These are phyloP conservation scores for Termitomyces bulborhizus DNA, from an alignment of 768 basidiomycete species.

Conservation along the genomic window DNA sequence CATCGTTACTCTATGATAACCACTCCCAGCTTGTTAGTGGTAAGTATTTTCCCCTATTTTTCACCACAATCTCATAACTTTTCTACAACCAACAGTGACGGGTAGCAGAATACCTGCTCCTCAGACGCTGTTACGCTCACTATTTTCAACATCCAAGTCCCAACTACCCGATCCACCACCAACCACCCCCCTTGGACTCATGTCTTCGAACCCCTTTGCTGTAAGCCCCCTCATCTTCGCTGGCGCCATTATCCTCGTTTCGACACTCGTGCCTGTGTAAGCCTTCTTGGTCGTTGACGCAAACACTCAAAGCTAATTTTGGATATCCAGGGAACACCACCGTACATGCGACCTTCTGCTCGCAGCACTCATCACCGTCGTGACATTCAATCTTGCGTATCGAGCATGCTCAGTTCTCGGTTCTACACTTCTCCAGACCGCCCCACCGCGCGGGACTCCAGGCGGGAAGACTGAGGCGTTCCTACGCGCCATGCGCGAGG, in stretches of 20 bases:
- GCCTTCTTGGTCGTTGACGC: not conserved
- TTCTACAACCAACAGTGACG: constrained; percentile 35
- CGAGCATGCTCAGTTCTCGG: constrained; percentile 80
- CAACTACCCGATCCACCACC: constrained; percentile 25
- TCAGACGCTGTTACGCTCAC: constrained; percentile 38
- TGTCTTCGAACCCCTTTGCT: constrained; percentile 72
- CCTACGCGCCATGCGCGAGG: constrained; percentile 76
- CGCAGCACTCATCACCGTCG: constrained; percentile 66
- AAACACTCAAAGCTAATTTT: not conserved
- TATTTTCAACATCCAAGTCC: constrained; percentile 30
- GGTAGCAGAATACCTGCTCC: constrained; percentile 56
- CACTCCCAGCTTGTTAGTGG: constrained; percentile 60
- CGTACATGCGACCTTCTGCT: constrained; percentile 78
- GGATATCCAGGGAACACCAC: constrained; percentile 41
- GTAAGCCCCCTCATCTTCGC: constrained; percentile 58
- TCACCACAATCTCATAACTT: not conserved
- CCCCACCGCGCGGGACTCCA: constrained; percentile 56
- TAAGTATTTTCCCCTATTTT: constrained; percentile 22
- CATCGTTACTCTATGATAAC: constrained; percentile 54
- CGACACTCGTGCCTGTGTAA: not conserved
- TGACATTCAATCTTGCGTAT: constrained; percentile 83
- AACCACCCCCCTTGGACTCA: constrained; percentile 26
- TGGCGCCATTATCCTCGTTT: constrained; percentile 22
- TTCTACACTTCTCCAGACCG: constrained; percentile 83
- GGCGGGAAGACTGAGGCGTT: constrained; percentile 78